phyloP scores from a whole-genome alignment of 805 yeast species.

The Lachancea kluyveri region DNA sequence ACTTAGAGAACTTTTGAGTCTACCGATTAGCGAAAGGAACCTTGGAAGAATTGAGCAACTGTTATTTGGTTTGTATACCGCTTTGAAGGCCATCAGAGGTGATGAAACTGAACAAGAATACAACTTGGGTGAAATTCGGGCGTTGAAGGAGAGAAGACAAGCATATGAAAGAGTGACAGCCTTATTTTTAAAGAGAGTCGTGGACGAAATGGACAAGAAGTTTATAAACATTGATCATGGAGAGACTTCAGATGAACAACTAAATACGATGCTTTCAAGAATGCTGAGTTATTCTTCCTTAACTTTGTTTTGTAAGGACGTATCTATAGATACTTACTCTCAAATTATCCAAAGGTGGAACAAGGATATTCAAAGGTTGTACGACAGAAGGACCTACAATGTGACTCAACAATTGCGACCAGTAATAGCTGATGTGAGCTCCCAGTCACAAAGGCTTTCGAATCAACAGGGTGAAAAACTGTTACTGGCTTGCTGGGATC shows the following conservation, averaged over 20 bases:
- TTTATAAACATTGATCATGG: constrained; percentile 36
- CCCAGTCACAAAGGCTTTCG: constrained; percentile 18
- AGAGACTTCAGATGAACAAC: constrained; percentile 24
- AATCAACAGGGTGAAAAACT: constrained; percentile 3
- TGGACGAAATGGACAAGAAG: constrained; percentile 36
- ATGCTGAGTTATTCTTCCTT: constrained; percentile 43
- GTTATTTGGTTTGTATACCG: constrained; percentile 51
- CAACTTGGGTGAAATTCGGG: constrained; percentile 59
- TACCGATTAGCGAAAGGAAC: constrained; percentile 43
- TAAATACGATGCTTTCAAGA: constrained; percentile 31
- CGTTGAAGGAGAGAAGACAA: constrained; percentile 58
- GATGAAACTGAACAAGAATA: constrained; percentile 35
- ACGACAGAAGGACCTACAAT: constrained; percentile 21
- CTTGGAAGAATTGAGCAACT: constrained; percentile 48
- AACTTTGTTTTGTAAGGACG: constrained; percentile 52
- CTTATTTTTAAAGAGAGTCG: constrained; percentile 44
- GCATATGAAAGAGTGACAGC: constrained; percentile 51
- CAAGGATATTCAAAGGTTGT: constrained; percentile 28
- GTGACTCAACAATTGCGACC: constrained; percentile 3
- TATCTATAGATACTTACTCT: constrained; percentile 42
- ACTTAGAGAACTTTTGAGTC: constrained; percentile 39
- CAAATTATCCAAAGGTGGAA: constrained; percentile 40
- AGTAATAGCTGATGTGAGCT: background rate
- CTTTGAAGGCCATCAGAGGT: constrained; percentile 58
- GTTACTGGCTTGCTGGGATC: constrained; percentile 17